These are phyloP conservation scores for Nicotiana benthamiana DNA, from an alignment of 257 asterid genomes.

Conservation along the genomic window DNA sequence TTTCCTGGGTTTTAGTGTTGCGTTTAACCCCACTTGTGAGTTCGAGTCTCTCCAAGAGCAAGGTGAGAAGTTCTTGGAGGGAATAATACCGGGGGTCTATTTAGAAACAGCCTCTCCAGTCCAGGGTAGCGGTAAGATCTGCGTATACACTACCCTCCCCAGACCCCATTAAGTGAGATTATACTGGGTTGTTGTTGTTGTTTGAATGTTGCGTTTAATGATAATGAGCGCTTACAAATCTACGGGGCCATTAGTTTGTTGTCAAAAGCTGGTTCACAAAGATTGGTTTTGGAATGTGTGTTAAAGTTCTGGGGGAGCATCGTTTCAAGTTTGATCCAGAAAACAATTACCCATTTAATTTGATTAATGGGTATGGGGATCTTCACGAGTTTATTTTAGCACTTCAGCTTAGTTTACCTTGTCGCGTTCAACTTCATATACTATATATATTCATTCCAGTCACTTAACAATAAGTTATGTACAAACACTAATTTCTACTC, in stretches of 20 bases:
- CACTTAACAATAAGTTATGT: too few species aligned
- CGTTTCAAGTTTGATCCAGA: background rate
- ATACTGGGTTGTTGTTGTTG: too few species aligned
- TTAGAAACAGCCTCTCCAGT: too few species aligned
- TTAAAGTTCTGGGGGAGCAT: background rate
- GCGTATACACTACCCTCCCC: too few species aligned
- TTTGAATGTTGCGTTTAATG: background rate
- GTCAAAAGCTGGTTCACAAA: conserved; percentile 2
- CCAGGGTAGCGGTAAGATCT: too few species aligned
- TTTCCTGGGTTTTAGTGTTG: background rate
- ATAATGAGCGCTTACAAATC: background rate
- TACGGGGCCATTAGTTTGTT: background rate
- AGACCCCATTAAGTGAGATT: too few species aligned
- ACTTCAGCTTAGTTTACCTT: background rate
- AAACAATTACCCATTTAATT: background rate
- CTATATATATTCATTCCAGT: too few species aligned
- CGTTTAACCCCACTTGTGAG: too few species aligned
- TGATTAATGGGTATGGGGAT: background rate
- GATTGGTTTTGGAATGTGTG: background rate
- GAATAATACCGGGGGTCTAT: too few species aligned
- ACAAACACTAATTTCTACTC: too few species aligned
- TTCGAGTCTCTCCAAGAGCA: too few species aligned
- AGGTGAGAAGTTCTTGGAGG: too few species aligned
- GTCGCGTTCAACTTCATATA: background rate
- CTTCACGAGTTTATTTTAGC: conserved; percentile 1